Evolutionary conservation across 2,329 filamentous ascomycete species (phyloP), one percentile per base, ranked within the genome.

Genomic region (Penicillium sp.): DNA sequence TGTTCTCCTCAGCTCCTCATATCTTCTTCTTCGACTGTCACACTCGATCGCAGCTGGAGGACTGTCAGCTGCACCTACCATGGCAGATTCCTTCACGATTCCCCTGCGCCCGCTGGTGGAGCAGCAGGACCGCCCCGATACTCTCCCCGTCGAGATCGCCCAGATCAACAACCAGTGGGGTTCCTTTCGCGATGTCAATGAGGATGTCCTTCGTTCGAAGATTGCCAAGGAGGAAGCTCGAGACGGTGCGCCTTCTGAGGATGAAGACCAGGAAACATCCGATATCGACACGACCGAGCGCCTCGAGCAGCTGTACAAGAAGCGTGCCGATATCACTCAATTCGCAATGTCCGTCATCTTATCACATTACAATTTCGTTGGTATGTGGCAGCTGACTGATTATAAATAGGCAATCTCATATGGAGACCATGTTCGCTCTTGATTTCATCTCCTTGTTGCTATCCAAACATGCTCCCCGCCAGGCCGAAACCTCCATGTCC

Each of bases 371-470:
- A 16, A 27, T 11, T 14, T 33, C 41, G 8, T 31, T 35, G 14
- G 46, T 18, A 3, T 33, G n/a, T 2, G 45, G 30, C 53, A 36
- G 39, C 55, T 48, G 51, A 58, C 46, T 46, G 31, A 46, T 31
- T 11, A 16, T 13, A 16, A 50, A 31, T 51, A 77, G 75, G 45
- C 69, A 74, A 58, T 72, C 74, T 28, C 74, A 76, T 48, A 72
- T 73, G 64, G 74, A 77, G 60, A 65, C 74, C 36, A 78, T 88
- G 66, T 79, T 89, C 53, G 84, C 86, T 6, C 83, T 95, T 63
- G 90, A 96, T 69, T 89, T 92, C 63, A 75, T 95, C 50, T 95
- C 91, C 27, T 81, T 95, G 6, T 79, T 95, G 1, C 78, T 94
- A 14, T 90, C 89, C n/a, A 92, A 91, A 68, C 83, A 94, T 65